These are phyloP conservation scores for Nakazawaea wickerhamii DNA, from an alignment of 805 yeast genomes.

Conservation along the genomic window DNA sequence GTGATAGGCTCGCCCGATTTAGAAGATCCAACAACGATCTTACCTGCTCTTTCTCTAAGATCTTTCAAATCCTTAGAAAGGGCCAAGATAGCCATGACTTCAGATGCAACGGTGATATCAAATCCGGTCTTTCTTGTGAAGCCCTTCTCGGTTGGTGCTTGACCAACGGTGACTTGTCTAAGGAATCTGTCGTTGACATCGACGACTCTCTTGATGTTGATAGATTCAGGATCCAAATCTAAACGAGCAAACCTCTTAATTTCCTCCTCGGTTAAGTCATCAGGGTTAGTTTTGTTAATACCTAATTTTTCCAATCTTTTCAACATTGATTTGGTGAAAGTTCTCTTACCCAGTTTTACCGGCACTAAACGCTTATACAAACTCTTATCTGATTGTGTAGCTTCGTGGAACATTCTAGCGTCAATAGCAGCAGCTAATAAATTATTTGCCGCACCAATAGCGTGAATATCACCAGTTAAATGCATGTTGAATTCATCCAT, in stretches of 20 bases:
- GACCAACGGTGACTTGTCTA: constrained; percentile 73
- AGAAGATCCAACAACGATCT: constrained; percentile 68
- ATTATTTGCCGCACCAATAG: constrained; percentile 78
- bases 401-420: constrained; percentile 80
- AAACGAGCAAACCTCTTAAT: constrained; percentile 57
- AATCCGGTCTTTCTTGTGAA: constrained; percentile 69
- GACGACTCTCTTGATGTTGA: constrained; percentile 80
- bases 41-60: constrained; percentile 69
- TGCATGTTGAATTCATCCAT: constrained; percentile 89
- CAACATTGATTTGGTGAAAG: constrained; percentile 62
- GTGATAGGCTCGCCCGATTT: constrained; percentile 68
- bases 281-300: constrained; percentile 64
- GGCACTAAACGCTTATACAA: constrained; percentile 75
- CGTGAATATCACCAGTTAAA: constrained; percentile 82
- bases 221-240: constrained; percentile 73
- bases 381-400: constrained; percentile 66
- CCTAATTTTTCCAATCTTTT: constrained; percentile 64
- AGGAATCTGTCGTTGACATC: constrained; percentile 80
- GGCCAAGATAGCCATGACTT: constrained; percentile 82
- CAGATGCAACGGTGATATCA: constrained; percentile 82
- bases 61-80: constrained; percentile 64
- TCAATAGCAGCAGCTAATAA: constrained; percentile 81
- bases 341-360: constrained; percentile 62
- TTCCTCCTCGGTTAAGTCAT: constrained; percentile 68
- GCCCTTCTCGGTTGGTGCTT: constrained; percentile 79